Evolutionary conservation across 192 early-diverging fungal species (phyloP).

Genomic region (Coemansia sp.): DNA sequence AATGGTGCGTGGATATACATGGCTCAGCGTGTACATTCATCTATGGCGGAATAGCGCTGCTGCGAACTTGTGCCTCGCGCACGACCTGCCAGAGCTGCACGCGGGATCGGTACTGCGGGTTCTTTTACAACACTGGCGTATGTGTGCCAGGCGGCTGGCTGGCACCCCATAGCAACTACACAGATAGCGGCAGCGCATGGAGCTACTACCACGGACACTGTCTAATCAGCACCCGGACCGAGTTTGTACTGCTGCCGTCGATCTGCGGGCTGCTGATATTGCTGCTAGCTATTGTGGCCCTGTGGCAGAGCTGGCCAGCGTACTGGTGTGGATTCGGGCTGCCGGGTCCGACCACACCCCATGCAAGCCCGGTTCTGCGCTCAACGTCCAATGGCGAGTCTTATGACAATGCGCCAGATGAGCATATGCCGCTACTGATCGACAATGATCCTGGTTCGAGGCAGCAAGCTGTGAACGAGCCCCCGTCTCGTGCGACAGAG

Average conservation of each 20-base stretch:
- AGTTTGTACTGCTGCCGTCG: constrained; percentile 35
- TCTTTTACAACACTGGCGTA: constrained; percentile 18
- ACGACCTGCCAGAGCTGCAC: constrained; percentile 30
- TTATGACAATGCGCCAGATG: constrained; percentile 6
- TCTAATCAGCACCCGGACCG: constrained; percentile 27
- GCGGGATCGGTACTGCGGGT: constrained; percentile 27
- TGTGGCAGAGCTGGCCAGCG: constrained; percentile 29
- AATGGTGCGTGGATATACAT: no score
- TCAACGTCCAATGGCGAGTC: not conserved
- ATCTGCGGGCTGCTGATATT: constrained; percentile 22
- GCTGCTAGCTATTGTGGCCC: constrained; percentile 14
- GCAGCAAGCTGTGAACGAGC: no score
- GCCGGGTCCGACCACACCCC: constrained; percentile 5
- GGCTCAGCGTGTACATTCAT: no score
- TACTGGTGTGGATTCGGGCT: not conserved
- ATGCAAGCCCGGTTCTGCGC: constrained; percentile 8
- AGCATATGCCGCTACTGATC: constrained; percentile 42
- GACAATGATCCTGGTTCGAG: constrained; percentile 40
- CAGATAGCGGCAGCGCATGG: constrained; percentile 22
- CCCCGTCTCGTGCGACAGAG: no score
- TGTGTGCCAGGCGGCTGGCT: constrained; percentile 49
- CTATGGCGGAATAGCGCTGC: constrained; percentile 2
- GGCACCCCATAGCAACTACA: constrained; percentile 22
- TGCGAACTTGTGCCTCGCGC: constrained; percentile 10
- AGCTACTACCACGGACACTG: constrained; percentile 49